Evolutionary conservation across 768 basidiomycete species (phyloP), one percentile per base, ranked within the genome.

Genomic region (Amanita rimosa): DNA sequence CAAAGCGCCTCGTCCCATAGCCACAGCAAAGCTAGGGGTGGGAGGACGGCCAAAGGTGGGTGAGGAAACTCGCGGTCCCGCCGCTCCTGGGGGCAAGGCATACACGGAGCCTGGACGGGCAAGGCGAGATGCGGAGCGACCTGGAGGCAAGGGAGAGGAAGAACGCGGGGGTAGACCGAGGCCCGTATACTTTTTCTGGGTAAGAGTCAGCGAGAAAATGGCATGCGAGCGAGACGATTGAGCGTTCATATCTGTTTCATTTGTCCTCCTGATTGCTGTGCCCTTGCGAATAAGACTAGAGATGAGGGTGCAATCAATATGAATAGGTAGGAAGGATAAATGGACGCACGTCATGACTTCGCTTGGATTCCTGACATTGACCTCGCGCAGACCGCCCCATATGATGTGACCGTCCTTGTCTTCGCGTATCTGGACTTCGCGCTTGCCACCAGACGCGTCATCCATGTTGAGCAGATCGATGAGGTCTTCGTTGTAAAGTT

Each of bases 401-500:
- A 97, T 86, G 55, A 99, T 99, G 56, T 87, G 82, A 7, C 95
- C 96, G 53, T 91, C 86, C 64, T 95, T 94, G 64, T 95, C 94
- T 70, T 99, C 96, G 53, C 96, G 75, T 62, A 99, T 98, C 62
- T 92, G 85, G 11, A 99, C 90, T 58, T 91, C 87, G 43, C 91
- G 81, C 50, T 82, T 76, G 9, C 67, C 74, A n/a, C 76, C 81
- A 29, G 67, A 70, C 6, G 68, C 64, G 49, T 89, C 85, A 51
- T 87, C 83, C 58, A 81, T 69, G 48, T 81, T 81, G 46, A 99
- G 73, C 45, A 99, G 73, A 71, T 99, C 96, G 62, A 98, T 89
- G 45, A 99, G 78, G 67, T 99, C 96, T 69, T 99, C 96, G 66
- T 99, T 98, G 68, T 99, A 98, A 46, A 99, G 79, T 73, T 99